Evolutionary conservation across 2,329 filamentous ascomycete genomes (phyloP).

Genomic region (Cladosporium velox): DNA sequence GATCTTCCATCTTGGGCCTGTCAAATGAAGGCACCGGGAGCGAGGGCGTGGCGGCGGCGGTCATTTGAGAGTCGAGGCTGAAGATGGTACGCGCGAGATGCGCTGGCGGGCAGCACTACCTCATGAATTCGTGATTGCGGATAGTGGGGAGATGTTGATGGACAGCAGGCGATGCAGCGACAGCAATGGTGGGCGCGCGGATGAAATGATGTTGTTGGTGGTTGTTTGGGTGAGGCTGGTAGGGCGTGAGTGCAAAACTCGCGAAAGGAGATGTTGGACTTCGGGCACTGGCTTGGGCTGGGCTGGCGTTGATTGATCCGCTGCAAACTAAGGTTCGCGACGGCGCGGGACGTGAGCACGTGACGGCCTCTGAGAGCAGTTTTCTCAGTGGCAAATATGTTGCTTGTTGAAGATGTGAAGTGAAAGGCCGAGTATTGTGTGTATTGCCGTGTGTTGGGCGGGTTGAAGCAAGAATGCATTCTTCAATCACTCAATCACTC

Average conservation of each 20-base stretch:
- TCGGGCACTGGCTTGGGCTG: background rate
- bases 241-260: constrained; percentile 6
- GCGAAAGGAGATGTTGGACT: constrained; percentile 19
- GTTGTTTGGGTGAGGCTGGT: constrained; percentile 10
- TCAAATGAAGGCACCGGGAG: constrained; percentile 70
- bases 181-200: background rate
- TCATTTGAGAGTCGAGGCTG: constrained; percentile 26
- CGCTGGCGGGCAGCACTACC: constrained; percentile 21
- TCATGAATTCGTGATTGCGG: constrained; percentile 6
- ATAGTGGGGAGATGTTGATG: background rate
- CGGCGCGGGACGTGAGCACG: constrained; percentile 9
- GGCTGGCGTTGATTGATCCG: constrained; percentile 3
- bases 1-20: constrained; percentile 97
- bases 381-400: background rate
- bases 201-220: background rate
- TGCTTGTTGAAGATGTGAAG: too few species aligned
- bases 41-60: constrained; percentile 42
- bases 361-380: background rate
- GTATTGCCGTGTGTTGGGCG: background rate
- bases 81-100: constrained; percentile 19
- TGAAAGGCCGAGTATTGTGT: background rate
- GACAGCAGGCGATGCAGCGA: background rate
- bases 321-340: background rate
- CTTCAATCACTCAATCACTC: background rate
- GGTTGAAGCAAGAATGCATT: background rate